Base-by-base conservation (phyloP, 2,329 filamentous ascomycete genomes). In the Monosporascus sp. region DNA sequence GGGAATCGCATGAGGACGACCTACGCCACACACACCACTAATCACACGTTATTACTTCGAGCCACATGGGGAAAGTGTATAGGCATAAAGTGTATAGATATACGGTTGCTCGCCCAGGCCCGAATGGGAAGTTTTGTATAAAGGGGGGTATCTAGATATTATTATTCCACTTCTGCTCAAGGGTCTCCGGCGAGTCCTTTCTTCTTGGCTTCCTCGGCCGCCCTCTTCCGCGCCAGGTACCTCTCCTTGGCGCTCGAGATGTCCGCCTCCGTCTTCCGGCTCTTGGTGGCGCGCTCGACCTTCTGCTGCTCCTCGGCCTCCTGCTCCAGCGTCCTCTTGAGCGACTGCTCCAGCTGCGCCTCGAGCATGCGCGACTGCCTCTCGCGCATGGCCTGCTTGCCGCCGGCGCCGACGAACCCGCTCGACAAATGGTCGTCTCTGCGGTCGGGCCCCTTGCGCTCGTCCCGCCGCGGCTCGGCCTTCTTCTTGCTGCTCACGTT, bases 311-410 rank as follows among this genome's bases (percentile, higher is more conserved):
- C 80, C 63, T 88, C 83, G 53, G 86, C 82, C 48, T 87, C 87
- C 56, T 86, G 81, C 56, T 90, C 86, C 11, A 87, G 74, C 41
- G 84, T 81, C 50, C 89, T 77, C 74, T 93, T 93, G 22, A 86
- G 78, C 37, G 84, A 79, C 65, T 87, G 80, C 62, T 87, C 88
- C 17, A 94, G 76, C 70, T 94, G 89, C 64, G 86, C 81, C 62
- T 88, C 89, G 57, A 94, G 75, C 88, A 93, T 89, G 54, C 82
- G 81, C 7, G 86, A 87, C 72, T 94, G 89, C 41, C 89, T 76
- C 67, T 91, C 88, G 35, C 89, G 77, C 76, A 86, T 84, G 2
- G 84, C 88, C 61, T 86, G 79, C 63, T 85, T 84, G 52, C 78
- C 77, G 4, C 79, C 77, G 15, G 71, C 67, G 7, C 74, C 75